These are phyloP conservation scores for Malassezia psittaci DNA, from an alignment of 1,284 basidiomycete genomes.

Conservation along the genomic window DNA sequence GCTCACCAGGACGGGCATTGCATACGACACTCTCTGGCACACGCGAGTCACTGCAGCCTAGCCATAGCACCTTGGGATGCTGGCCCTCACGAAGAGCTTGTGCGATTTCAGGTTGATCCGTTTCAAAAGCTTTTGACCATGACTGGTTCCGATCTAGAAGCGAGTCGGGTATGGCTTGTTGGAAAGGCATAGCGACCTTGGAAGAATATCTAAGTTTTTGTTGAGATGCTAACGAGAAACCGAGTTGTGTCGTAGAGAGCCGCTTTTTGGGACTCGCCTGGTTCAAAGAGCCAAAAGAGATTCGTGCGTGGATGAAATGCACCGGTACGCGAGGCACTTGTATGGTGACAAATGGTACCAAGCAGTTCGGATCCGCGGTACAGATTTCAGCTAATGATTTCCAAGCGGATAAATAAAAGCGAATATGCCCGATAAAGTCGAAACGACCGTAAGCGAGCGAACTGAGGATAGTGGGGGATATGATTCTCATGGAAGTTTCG, in stretches of 20 bases:
- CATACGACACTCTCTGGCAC: conserved; percentile 52
- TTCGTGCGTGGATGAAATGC: too few species aligned
- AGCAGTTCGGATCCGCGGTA: too few species aligned
- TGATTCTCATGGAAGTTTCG: neutral
- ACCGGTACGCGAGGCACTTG: too few species aligned
- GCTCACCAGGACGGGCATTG: conserved; percentile 40
- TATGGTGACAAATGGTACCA: too few species aligned
- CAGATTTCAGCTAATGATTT: neutral
- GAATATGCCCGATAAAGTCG: neutral
- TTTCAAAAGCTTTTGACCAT: conserved; percentile 24
- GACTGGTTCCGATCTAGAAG: conserved; percentile 27
- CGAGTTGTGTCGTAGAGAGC: too few species aligned
- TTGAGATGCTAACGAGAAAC: too few species aligned
- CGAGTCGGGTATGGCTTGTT: conserved; percentile 6
- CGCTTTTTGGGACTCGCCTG: too few species aligned
- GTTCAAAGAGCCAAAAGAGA: too few species aligned
- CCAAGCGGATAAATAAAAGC: neutral
- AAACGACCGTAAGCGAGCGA: neutral
- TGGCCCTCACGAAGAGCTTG: conserved; percentile 58
- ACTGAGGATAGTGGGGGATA: neutral
- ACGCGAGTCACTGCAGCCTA: conserved; percentile 51
- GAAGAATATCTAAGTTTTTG: neutral
- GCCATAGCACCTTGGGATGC: conserved; percentile 64
- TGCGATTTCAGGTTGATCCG: conserved; percentile 58
- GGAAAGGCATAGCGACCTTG: conserved; percentile 4